Base-by-base conservation (phyloP, 768 basidiomycete species). In the Lactifluus rugatus region DNA sequence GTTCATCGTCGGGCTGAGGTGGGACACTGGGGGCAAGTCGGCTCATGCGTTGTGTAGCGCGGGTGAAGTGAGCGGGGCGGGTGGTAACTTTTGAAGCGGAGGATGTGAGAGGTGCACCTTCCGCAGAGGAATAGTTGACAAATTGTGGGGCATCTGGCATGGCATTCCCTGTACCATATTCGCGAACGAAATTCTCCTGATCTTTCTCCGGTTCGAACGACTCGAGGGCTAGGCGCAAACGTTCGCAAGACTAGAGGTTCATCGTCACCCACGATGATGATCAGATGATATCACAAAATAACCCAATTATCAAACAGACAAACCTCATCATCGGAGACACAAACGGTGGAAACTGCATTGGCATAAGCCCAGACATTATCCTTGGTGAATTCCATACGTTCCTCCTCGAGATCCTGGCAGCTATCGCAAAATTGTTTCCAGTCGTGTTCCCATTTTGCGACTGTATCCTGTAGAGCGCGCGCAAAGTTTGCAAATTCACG, bases 331-430 rank as follows among this genome's bases (percentile, higher is more conserved):
- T 98, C 96, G 11, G 84, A 75, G 17, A 99, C 94, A 65, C 96
- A 97, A 14, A 94, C 89, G 11, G 88, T 90, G 14, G 94, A 96
- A n/a, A 96, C 85, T 0, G 87, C 86, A 70, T 99, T 99, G 0
- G 96, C 93, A 69, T 91, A 97, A 7, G 83, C 81, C 95, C 96
- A 99, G 71, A 96, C 78, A 64, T 89, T 90, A 68, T 94, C 91
- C 73, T 95, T 97, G 75, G 88, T 84, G 69, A 95, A 91, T 60
- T 93, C 91, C 67, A 94, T 73, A n/a, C 96, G 81, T 58, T 93
- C 86, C 65, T 97, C 93, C 67, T 99, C 96, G 50, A 96, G 73
- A 73, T 99, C 96, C 71, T 99, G 96, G 61, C 91, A 91, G 45
- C 81, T 82, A 70, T 99, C 96, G 67, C 92, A 94, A 72, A 96